Evolutionary conservation across 257 asterid species (phyloP).

Genomic region (Gardenia jasminoides): DNA sequence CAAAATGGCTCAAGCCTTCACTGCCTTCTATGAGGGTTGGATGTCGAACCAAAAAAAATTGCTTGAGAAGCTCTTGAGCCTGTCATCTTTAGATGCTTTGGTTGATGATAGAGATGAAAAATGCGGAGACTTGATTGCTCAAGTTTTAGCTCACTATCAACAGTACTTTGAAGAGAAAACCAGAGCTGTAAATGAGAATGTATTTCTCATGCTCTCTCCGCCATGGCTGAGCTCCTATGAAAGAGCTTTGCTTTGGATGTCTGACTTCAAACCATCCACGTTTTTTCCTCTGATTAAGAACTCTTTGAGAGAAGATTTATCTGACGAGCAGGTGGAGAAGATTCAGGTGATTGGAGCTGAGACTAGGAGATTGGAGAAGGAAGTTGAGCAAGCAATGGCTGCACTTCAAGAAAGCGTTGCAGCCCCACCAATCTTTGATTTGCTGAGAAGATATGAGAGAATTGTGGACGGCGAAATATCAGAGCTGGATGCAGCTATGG

Average conservation of each 20-base stretch:
- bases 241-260: conserved; percentile 19
- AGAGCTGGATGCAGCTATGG: conserved; percentile 7
- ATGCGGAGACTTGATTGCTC: conserved; percentile 11
- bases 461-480: conserved; percentile 11
- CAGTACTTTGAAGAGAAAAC: conserved; percentile 14
- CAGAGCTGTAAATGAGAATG: conserved; percentile 16
- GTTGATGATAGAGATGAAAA: not conserved
- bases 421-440: not conserved
- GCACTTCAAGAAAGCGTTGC: conserved; percentile 30
- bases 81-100: not conserved
- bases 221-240: conserved; percentile 38
- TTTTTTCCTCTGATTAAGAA: conserved; percentile 8
- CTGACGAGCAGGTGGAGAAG: conserved; percentile 2
- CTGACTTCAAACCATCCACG: conserved; percentile 32
- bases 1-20: conserved; percentile 10
- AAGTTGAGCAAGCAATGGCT: conserved; percentile 24
- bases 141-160: conserved; percentile 24
- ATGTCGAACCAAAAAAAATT: conserved; percentile 5
- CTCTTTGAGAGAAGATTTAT: not conserved
- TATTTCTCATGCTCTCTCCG: conserved; percentile 14
- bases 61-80: conserved; percentile 6
- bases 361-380: conserved; percentile 17
- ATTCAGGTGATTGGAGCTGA: conserved; percentile 11
- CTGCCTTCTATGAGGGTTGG: conserved; percentile 25
- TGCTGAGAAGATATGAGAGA: conserved; percentile 9